Percentiles rank a stretch among this genome's conserved stretches.
Evolutionary conservation across 371 early-diverging fungal species (phyloP).

Genomic region (Dichotomocladium elegans): DNA sequence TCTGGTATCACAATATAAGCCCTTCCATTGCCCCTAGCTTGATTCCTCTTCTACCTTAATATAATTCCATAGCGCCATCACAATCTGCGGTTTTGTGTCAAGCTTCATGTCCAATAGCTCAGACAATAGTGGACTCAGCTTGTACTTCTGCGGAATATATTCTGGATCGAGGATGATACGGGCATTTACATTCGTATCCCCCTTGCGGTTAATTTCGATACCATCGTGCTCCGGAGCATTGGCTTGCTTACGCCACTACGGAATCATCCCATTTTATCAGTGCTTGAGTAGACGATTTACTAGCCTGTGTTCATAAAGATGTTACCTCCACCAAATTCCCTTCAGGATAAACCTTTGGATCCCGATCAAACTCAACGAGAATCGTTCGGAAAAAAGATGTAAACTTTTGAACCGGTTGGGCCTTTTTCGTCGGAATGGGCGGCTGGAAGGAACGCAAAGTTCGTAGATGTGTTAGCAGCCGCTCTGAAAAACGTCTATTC

Average conservation of each 20-base stretch:
- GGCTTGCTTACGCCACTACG: slow-evolving; percentile 66
- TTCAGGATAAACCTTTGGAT: slow-evolving; percentile 64
- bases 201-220: slow-evolving; percentile 88
- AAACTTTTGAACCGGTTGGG: slow-evolving; percentile 70
- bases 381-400: slow-evolving; percentile 81
- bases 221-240: slow-evolving; percentile 72
- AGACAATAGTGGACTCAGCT: slow-evolving; percentile 68
- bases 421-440: slow-evolving; percentile 53
- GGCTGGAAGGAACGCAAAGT: slow-evolving; percentile 20
- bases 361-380: slow-evolving; percentile 80
- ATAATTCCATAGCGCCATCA: slow-evolving; percentile 93
- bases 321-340: slow-evolving; percentile 69
- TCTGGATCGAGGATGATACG: slow-evolving; percentile 79
- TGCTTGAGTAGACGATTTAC: not conserved
- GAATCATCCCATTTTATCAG: no score
- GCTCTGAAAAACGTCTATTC: not conserved
- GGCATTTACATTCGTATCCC: slow-evolving; percentile 74
- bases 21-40: no score
- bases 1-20: no score
- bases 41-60: slow-evolving; percentile 61
- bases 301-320: not conserved
- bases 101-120: slow-evolving; percentile 70
- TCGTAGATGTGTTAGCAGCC: no score
- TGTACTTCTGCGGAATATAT: slow-evolving; percentile 73
- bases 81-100: slow-evolving; percentile 73